Base-by-base conservation (phyloP, 768 basidiomycete species). In the Mycena floridula region DNA sequence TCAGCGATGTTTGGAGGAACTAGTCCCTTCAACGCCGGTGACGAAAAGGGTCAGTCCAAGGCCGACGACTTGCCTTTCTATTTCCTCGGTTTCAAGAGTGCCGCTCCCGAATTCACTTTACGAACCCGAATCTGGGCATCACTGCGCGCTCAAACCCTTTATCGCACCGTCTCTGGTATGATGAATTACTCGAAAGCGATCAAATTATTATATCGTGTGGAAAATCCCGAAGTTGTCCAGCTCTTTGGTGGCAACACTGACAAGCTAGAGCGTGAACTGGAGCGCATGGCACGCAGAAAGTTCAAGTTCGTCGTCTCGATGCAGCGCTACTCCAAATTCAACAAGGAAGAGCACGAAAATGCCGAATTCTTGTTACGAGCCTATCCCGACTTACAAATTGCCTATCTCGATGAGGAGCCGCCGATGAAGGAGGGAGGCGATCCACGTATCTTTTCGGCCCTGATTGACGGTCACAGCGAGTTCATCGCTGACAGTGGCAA, bases 141-240 rank as follows among this genome's bases (percentile, higher is more conserved):
- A 5, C 79, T 99, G 7, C 90, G 96, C 43, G 96, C 96, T 15
- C 96, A 99, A 70, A 99, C 96, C 2, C 79, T 99, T 16, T 98
- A 99, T 62, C 83, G 96, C 52, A 99, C 96, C 12, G 95, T 99
- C 15, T 97, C 96, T 26, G 96, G 96, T 42, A 97, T 99, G 90
- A 98, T 98, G 96, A 99, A 99, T 69, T 98, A 99, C 64, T 83
- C 89, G 53, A 99, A 99, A 71, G 96, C 96, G 11, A 98, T 99
- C 81, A 99, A 99, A 63, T 71, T 99, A 26, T 77, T 99, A n/a
- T 95, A 98, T 64, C 91, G 95, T 45, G 96, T 99, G 35, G 96
- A 99, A 70, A 98, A 98, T 68, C 96, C 96, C 7, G 96, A 99
- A 64, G 89, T 99, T 39, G 96, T 99, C 15, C 95, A 98, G 66